These are phyloP conservation scores for Chionographis japonica DNA, from an alignment of 106 monocot genomes.

Conservation along the genomic window DNA sequence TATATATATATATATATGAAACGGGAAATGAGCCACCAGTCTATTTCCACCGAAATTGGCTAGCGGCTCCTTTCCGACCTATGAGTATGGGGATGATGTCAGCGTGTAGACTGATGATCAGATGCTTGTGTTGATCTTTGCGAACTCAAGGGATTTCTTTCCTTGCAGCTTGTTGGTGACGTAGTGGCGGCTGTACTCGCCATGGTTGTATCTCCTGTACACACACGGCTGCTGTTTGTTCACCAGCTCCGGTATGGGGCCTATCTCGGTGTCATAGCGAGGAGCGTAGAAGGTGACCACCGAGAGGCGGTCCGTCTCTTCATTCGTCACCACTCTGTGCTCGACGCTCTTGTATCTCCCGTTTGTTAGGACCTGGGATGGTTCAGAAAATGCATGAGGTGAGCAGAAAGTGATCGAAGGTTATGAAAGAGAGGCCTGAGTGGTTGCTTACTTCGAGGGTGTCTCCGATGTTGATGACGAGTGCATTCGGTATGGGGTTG, in stretches of 20 bases:
- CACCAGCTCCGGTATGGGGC: constrained; percentile 49
- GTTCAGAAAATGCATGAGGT: too few species aligned
- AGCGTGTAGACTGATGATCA: not conserved
- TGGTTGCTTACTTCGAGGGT: constrained; percentile 36
- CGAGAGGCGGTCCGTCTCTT: constrained; percentile 36
- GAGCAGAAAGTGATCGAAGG: too few species aligned
- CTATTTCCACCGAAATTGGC: too few species aligned
- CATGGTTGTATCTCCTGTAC: constrained; percentile 55
- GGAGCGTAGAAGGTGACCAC: constrained; percentile 68
- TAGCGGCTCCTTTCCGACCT: too few species aligned
- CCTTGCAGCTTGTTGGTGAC: constrained; percentile 57
- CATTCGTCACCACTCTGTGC: constrained; percentile 51
- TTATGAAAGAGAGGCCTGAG: too few species aligned
- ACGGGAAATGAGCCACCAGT: too few species aligned
- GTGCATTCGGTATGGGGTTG: constrained; percentile 34
- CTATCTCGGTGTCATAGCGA: constrained; percentile 50
- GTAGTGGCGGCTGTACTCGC: constrained; percentile 58
- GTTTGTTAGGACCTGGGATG: constrained; percentile 49
- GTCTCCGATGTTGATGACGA: constrained; percentile 73
- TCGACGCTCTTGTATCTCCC: constrained; percentile 76
- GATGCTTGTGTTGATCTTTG: constrained; percentile 32
- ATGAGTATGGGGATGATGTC: too few species aligned
- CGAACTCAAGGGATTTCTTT: constrained; percentile 61
- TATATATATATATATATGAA: too few species aligned
- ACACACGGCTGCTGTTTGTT: constrained; percentile 12